Conservation (phyloP, 2,329 filamentous ascomycete genomes). For the Endothia cerciana region DNA sequence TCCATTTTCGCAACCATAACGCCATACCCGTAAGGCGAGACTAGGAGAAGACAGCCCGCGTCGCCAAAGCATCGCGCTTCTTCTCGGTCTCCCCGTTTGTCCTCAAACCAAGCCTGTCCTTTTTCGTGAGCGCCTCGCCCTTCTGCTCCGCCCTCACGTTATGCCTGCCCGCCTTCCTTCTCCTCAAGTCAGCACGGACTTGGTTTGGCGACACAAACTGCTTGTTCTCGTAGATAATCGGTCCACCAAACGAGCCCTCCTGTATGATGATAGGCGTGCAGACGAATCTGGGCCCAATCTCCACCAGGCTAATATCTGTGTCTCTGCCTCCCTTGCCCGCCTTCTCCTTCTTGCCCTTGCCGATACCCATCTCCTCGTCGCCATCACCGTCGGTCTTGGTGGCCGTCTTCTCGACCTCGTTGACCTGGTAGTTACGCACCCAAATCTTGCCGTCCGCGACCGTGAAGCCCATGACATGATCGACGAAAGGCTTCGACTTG, state of each 20-base stretch:
- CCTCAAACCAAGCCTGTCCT: conserved; percentile 74
- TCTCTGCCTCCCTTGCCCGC: conserved; percentile 52
- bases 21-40: conserved; percentile 19
- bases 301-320: conserved; percentile 81
- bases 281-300: conserved; percentile 93
- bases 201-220: conserved; percentile 97
- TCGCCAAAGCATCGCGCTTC: conserved; percentile 74
- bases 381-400: conserved; percentile 40
- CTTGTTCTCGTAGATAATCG: conserved; percentile 98
- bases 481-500: conserved; percentile 93
- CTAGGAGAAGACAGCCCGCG: conserved; percentile 74
- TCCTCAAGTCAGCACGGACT: conserved; percentile 78
- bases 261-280: conserved; percentile 93
- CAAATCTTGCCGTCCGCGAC: conserved; percentile 93
- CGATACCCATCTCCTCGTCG: conserved; percentile 48
- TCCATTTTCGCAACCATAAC: conserved; percentile 23
- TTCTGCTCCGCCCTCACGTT: conserved; percentile 75
- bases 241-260: conserved; percentile 92
- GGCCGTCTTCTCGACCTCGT: conserved; percentile 72
- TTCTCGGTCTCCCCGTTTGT: conserved; percentile 63
- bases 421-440: conserved; percentile 93
- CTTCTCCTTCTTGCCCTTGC: conserved; percentile 40
- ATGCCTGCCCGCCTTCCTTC: conserved; percentile 77
- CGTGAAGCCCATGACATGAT: conserved; percentile 92
- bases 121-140: conserved; percentile 74